Percentiles rank a stretch among this genome's conserved stretches.
Conservation (phyloP, 805 yeast species). For the Pichia nakasei region DNA sequence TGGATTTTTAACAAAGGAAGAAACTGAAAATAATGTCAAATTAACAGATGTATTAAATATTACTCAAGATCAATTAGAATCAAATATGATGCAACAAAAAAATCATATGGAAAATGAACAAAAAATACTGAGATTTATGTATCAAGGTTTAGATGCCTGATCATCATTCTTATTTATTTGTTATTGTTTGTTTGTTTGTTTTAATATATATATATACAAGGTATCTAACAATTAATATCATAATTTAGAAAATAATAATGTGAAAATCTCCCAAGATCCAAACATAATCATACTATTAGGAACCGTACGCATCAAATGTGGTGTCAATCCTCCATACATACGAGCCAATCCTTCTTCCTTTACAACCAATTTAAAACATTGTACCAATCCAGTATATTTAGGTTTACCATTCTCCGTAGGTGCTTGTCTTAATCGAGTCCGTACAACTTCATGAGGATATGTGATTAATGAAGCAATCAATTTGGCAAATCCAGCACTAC, state of each 20-base stretch:
- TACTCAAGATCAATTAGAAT: background rate
- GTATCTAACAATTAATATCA: slow-evolving; percentile 5
- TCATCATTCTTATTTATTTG: too few species aligned
- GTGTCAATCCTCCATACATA: slow-evolving; percentile 96
- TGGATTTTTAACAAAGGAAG: slow-evolving; percentile 50
- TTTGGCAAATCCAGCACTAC: slow-evolving; percentile 96
- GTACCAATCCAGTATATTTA: slow-evolving; percentile 83
- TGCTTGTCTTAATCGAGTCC: slow-evolving; percentile 93
- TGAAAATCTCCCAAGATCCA: slow-evolving; percentile 94
- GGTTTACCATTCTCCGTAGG: slow-evolving; percentile 62
- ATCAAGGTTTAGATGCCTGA: slow-evolving; percentile 32
- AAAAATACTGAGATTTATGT: slow-evolving; percentile 35
- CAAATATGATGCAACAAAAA: background rate
- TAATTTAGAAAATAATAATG: slow-evolving; percentile 39
- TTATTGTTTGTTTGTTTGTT: too few species aligned
- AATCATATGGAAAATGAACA: slow-evolving; percentile 16
- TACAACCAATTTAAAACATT: slow-evolving; percentile 75
- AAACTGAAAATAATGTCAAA: slow-evolving; percentile 26
- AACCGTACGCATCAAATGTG: slow-evolving; percentile 92
- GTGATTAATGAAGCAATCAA: slow-evolving; percentile 86
- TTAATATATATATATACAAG: background rate
- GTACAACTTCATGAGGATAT: slow-evolving; percentile 94
- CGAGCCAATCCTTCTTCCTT: slow-evolving; percentile 89
- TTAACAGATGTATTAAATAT: slow-evolving; percentile 13
- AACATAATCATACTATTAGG: slow-evolving; percentile 98